These are phyloP conservation scores for Leucaena leucocephala DNA, from an alignment of 306 rosid genomes.

Conservation along the genomic window DNA sequence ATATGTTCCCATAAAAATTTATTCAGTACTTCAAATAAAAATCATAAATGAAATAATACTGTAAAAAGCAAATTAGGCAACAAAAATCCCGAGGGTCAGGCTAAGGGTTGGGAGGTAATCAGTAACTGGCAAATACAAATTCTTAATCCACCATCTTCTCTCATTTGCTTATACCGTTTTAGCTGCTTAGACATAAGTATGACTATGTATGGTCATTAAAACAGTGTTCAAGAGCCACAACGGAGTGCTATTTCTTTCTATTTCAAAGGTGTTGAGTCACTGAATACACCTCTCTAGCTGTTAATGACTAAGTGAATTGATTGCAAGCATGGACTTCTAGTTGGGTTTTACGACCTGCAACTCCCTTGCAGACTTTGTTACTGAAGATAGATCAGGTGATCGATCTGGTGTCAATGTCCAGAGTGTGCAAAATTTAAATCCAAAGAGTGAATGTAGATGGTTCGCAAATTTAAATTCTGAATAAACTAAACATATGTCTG, in stretches of 20 bases:
- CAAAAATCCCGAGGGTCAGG: conserved; percentile 7
- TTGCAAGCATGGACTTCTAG: neutral
- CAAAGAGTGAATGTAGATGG: neutral
- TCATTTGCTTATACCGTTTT: neutral
- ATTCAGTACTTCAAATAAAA: conserved; percentile 30
- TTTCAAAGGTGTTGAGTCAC: neutral
- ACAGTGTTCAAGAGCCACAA: neutral
- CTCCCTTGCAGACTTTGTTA: neutral
- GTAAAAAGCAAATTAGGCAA: conserved; percentile 19
- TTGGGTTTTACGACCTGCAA: neutral
- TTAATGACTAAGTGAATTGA: neutral
- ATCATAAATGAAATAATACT: neutral
- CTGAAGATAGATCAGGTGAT: neutral
- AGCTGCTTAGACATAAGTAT: neutral
- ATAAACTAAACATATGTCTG: neutral
- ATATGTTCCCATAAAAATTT: conserved; percentile 24
- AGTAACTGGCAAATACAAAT: neutral
- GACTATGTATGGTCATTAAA: neutral
- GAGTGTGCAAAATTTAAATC: neutral
- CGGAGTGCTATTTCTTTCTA: neutral
- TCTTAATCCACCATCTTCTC: conserved; percentile 8
- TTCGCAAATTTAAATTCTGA: neutral
- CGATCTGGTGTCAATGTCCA: neutral
- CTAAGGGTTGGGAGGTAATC: conserved; percentile 1
- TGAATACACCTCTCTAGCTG: neutral